Percentiles rank a stretch among this genome's conserved stretches.
These are phyloP conservation scores for Lentinula sp. DNA, from an alignment of 768 basidiomycete genomes.

Conservation along the genomic window DNA sequence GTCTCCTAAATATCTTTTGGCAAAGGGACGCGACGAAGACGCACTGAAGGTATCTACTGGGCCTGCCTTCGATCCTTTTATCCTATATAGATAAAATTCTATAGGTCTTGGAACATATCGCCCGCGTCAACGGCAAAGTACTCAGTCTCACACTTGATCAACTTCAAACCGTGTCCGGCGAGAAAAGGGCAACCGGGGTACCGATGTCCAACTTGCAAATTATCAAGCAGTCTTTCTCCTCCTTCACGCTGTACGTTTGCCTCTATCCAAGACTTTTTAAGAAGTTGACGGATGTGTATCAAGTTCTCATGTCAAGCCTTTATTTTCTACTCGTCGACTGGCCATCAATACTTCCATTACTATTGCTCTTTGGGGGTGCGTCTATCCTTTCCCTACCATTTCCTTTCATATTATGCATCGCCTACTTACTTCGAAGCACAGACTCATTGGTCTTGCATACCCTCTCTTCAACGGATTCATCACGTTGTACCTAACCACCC, in stretches of 20 bases:
- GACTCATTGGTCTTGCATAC: slow-evolving; percentile 46
- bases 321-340: slow-evolving; percentile 40
- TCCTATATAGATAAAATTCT: not conserved
- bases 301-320: slow-evolving; percentile 43
- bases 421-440: slow-evolving; percentile 17
- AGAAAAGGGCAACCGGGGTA: slow-evolving; percentile 8
- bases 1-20: slow-evolving; percentile 55
- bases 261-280: not conserved
- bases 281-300: not conserved
- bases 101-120: slow-evolving; percentile 43
- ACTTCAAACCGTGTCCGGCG: slow-evolving; percentile 25
- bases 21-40: slow-evolving; percentile 50
- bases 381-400: not conserved
- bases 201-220: slow-evolving; percentile 25
- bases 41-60: slow-evolving; percentile 34
- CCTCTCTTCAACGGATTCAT: slow-evolving; percentile 50
- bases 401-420: not conserved
- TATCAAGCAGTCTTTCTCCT: slow-evolving; percentile 27
- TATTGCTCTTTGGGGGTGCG: slow-evolving; percentile 46
- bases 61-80: not conserved
- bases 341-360: slow-evolving; percentile 40
- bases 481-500: slow-evolving; percentile 37
- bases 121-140: slow-evolving; percentile 37
- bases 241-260: slow-evolving; percentile 31
- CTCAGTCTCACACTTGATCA: slow-evolving; percentile 41